phyloP scores from a whole-genome alignment of 23 red algal genomes.

The Gracilaria domingensis region DNA sequence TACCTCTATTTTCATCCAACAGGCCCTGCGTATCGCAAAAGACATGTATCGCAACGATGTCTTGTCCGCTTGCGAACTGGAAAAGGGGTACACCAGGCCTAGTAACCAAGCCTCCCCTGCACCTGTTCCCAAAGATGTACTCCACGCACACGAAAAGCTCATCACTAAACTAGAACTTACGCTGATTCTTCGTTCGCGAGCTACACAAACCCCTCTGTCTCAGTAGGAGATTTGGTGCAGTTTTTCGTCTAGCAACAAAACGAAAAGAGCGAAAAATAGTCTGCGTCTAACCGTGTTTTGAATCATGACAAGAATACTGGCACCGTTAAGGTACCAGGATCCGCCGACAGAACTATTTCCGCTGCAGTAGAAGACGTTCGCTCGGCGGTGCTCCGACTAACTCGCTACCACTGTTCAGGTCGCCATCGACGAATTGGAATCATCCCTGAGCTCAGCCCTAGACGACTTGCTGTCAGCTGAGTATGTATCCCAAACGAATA shows the following conservation, averaged over 20 bases:
- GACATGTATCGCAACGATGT: slow-evolving; percentile 33
- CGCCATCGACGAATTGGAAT: neutral
- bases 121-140: neutral
- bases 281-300: slow-evolving; percentile 20
- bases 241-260: slow-evolving; percentile 37
- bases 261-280: slow-evolving; percentile 32
- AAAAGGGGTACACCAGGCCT: slow-evolving; percentile 35
- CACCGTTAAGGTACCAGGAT: slow-evolving; percentile 35
- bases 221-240: slow-evolving; percentile 21
- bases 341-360: neutral
- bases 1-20: neutral
- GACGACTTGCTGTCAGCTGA: neutral
- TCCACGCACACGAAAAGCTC: slow-evolving; percentile 6
- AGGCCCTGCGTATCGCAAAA: neutral
- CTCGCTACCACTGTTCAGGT: neutral
- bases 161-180: slow-evolving; percentile 14
- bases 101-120: neutral
- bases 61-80: neutral
- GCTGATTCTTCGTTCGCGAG: slow-evolving; percentile 11
- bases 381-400: slow-evolving; percentile 1
- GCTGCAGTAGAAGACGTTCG: slow-evolving; percentile 40
- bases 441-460: neutral
- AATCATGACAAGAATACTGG: neutral
- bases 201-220: neutral
- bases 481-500: neutral